These are phyloP conservation scores for Pythium aphanidermatum DNA, from an alignment of 352 stramenopile genomes.

Conservation along the genomic window DNA sequence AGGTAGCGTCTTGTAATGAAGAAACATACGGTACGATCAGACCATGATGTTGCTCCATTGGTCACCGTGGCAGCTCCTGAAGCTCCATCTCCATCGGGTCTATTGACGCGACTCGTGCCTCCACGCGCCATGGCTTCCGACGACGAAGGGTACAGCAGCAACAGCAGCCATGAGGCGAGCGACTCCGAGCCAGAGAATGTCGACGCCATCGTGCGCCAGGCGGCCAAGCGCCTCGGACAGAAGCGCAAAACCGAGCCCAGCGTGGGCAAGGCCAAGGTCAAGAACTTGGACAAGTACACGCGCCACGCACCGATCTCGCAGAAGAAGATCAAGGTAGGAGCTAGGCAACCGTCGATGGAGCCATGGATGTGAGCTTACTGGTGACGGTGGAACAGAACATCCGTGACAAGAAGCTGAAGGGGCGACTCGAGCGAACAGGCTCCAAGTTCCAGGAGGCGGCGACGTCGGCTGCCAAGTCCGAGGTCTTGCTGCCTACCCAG, in stretches of 20 bases:
- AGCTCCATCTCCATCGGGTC: constrained; percentile 1
- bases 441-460: constrained; percentile 84
- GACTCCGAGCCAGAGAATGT: constrained; percentile 61
- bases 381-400: constrained; percentile 31
- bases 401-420: constrained; percentile 87
- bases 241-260: constrained; percentile 17
- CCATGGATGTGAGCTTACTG: neutral
- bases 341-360: constrained; percentile 3
- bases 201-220: constrained; percentile 45
- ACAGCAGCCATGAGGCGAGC: constrained; percentile 20
- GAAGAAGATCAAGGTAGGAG: constrained; percentile 41
- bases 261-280: constrained; percentile 26
- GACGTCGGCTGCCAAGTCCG: constrained; percentile 80
- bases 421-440: constrained; percentile 52
- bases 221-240: constrained; percentile 52
- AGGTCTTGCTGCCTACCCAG: constrained; percentile 88
- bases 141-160: constrained; percentile 34
- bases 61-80: neutral
- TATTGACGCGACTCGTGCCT: neutral
- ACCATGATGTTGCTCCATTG: neutral
- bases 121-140: constrained; percentile 22
- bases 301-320: constrained; percentile 48
- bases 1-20: too few species aligned
- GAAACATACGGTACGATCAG: too few species aligned
- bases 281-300: constrained; percentile 75